Conservation (phyloP, 345 rosid species). For the Salix arbutifolia region DNA sequence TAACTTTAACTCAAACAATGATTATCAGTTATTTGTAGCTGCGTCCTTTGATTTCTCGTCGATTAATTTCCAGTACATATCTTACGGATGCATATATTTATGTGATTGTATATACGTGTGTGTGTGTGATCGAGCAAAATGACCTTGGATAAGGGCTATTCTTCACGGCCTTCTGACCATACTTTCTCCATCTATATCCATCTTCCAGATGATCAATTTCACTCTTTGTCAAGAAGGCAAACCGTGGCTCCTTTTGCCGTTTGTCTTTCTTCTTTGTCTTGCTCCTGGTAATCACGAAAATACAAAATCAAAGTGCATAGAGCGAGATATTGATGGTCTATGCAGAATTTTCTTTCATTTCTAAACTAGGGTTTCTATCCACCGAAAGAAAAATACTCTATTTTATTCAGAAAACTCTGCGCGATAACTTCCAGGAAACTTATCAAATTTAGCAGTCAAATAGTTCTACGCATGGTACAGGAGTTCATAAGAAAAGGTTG, state of each 20-base stretch:
- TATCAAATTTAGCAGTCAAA: background rate
- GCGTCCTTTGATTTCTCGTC: background rate
- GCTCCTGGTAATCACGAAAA: constrained; percentile 6
- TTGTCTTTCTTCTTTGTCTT: constrained; percentile 26
- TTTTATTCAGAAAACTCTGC: background rate
- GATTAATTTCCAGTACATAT: background rate
- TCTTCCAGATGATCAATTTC: constrained; percentile 38
- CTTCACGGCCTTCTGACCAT: constrained; percentile 39
- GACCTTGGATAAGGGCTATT: constrained; percentile 39
- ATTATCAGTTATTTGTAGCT: background rate
- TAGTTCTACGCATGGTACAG: background rate
- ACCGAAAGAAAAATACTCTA: background rate
- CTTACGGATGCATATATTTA: background rate
- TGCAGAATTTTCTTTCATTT: background rate
- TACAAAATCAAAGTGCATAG: background rate
- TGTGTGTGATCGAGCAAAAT: background rate
- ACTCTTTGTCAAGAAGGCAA: constrained; percentile 36
- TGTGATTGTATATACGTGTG: background rate
- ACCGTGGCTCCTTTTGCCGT: constrained; percentile 26
- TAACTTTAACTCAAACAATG: background rate
- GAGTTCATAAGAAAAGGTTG: background rate
- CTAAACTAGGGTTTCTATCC: background rate
- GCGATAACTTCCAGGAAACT: background rate
- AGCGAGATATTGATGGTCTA: background rate
- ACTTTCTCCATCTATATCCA: constrained; percentile 37